These are phyloP conservation scores for Talaromyces sp. DNA, from an alignment of 2,329 filamentous ascomycete species.

Conservation along the genomic window DNA sequence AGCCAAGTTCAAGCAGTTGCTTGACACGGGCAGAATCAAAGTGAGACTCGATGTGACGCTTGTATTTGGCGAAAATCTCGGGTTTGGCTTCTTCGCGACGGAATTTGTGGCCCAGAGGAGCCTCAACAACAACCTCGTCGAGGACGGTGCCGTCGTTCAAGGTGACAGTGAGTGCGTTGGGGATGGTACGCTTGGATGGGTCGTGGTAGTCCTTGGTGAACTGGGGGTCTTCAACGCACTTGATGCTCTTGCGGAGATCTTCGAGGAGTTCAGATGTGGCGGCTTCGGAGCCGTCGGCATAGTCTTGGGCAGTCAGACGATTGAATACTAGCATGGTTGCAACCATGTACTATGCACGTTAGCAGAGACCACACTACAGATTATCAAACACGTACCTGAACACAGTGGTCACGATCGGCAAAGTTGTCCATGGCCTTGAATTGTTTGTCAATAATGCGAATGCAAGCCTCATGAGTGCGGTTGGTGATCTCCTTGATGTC, in stretches of 20 bases:
- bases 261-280: conserved; percentile 86
- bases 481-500: conserved; percentile 92
- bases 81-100: conserved; percentile 96
- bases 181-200: conserved; percentile 87
- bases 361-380: background rate
- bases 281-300: conserved; percentile 86
- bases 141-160: conserved; percentile 90
- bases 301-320: conserved; percentile 88
- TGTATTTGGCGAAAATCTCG: conserved; percentile 91
- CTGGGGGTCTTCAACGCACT: conserved; percentile 90
- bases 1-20: conserved; percentile 73
- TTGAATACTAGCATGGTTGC: conserved; percentile 93
- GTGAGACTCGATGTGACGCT: conserved; percentile 83
- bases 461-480: conserved; percentile 95
- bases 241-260: conserved; percentile 85
- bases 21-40: conserved; percentile 71
- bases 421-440: conserved; percentile 99
- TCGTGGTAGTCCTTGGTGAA: conserved; percentile 96
- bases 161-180: conserved; percentile 91
- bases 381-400: conserved; percentile 69
- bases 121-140: conserved; percentile 87
- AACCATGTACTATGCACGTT: conserved; percentile 70
- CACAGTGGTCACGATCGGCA: conserved; percentile 97
- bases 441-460: conserved; percentile 99
- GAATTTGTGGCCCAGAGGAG: conserved; percentile 85